Base-by-base conservation (phyloP, 2,329 filamentous ascomycete genomes). In the Pseudonectria buxi region DNA sequence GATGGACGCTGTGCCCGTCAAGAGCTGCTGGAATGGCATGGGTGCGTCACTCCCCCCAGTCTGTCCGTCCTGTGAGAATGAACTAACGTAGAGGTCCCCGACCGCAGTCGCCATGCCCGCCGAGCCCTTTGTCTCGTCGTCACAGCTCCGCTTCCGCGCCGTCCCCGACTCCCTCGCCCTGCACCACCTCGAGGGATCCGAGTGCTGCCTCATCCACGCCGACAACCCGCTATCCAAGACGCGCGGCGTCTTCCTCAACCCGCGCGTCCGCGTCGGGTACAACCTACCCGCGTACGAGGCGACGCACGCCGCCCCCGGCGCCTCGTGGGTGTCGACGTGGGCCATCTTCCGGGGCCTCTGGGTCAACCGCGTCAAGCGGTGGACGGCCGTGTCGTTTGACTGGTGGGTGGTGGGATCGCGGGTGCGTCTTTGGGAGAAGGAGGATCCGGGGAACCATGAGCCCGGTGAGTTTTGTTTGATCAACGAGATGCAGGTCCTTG, bases 161-260 rank as follows among this genome's bases (percentile, higher is more conserved):
- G 67, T 83, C 14, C 53, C 74, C 0, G 81, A 85, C 50, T 71
- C 68, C 4, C 71, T 90, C 2, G 76, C 76, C 3, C 51, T 57
- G 7, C 51, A 64, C 16, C 82, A 86, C 51, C 65, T 88, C 16
- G 85, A 89, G 57, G 84, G 71, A n/a, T 83, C 78, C 11, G 84
- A 89, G 59, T 88, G 83, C 63, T 89, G 85, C 57, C 72, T 89
- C 34, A 78, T 86, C 36, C 83, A 86, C 53, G 75, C 76, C 3
- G 83, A 86, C 50, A 86, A 86, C 47, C 74, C 74, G 2, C 59
- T 78, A 4, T 69, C 69, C 5, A 52, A 52, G 37, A 56, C 57
- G 6, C 46, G 59, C 36, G 78, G 82, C 32, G 75, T 86, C 6
- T 86, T 69, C 55, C 53, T 86, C 26, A 87, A 87, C 54, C 80